Conservation (phyloP, 306 rosid genomes). For the Fragaria iinumae region DNA sequence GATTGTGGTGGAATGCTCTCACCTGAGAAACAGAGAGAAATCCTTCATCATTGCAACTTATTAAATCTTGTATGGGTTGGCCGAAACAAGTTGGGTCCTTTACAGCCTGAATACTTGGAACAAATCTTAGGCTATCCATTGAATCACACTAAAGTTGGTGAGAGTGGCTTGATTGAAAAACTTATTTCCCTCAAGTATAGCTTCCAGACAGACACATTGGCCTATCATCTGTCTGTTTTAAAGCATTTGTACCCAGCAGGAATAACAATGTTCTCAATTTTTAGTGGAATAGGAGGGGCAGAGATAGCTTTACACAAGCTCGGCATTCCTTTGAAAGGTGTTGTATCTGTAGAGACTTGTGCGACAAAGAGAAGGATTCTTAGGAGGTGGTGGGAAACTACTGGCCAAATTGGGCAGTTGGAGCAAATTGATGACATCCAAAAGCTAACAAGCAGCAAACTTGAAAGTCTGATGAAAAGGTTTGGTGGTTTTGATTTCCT, state of each 20-base stretch:
- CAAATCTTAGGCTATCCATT: constrained; percentile 71
- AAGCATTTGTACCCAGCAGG: constrained; percentile 71
- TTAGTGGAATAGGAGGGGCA: constrained; percentile 81
- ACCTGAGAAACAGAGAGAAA: constrained; percentile 56
- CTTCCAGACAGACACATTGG: constrained; percentile 85
- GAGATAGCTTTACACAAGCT: constrained; percentile 78
- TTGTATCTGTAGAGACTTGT: constrained; percentile 70
- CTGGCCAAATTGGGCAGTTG: constrained; percentile 66
- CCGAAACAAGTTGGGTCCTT: constrained; percentile 48
- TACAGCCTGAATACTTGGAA: constrained; percentile 68
- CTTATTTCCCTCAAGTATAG: constrained; percentile 56
- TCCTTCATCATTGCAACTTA: constrained; percentile 55
- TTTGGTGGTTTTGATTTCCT: constrained; percentile 72
- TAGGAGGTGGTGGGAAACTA: constrained; percentile 72
- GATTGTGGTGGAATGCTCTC: constrained; percentile 50
- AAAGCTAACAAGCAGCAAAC: constrained; percentile 55
- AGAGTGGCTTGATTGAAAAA: constrained; percentile 48
- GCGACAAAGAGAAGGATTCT: constrained; percentile 63
- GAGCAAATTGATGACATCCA: constrained; percentile 74
- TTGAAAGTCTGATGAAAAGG: constrained; percentile 45
- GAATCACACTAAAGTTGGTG: constrained; percentile 59
- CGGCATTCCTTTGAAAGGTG: constrained; percentile 49
- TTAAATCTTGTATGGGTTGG: constrained; percentile 81
- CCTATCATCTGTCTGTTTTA: constrained; percentile 72
- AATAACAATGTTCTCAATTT: constrained; percentile 61